Base-by-base conservation (phyloP, 1,284 basidiomycete genomes). In the Ustilago sp. region DNA sequence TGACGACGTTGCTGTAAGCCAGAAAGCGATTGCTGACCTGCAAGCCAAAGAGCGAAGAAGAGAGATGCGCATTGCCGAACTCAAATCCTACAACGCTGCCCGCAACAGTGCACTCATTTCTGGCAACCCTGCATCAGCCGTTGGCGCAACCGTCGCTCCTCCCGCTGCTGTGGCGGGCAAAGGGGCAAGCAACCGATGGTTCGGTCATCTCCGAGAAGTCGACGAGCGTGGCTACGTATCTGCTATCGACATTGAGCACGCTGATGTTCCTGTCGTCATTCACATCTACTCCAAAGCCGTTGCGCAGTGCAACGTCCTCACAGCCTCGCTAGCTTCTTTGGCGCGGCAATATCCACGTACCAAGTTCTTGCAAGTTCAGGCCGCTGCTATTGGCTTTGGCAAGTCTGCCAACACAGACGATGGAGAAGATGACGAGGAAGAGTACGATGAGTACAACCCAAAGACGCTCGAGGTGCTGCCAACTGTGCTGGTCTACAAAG, bases 211-310 rank as follows among this genome's bases (percentile, higher is more conserved):
- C 8, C 60, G 80, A 12, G 80, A 83, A 50, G 79, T 83, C 19
- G 80, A 80, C 54, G 71, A 76, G 47, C 54, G 65, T 12, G 79
- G 79, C 23, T 83, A 80, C 65, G 81, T 76, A 35, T 59, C 74
- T 2, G 68, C 79, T 5, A 82, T 82, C 50, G 81, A 83, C 65
- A 73, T 74, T 41, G 80, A 79, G 45, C 52, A 69, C 12, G 15
- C 50, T 7, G 45, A 35, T n/a, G 68, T 71, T 17, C 60, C 73
- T 35, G 63, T 83, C 32, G 78, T 83, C 13, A 79, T 82, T 4
- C 82, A 83, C 51, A 78, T 83, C 60, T 83, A 83, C 64, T 74
- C 70, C 13, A 81, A 75, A 50, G 81, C 65, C 12, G 77, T 81
- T 2, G 67, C 65, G 5, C 74, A 77, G n/a, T 82, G 82, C 60